Base-by-base conservation (phyloP, 2,329 filamentous ascomycete species). In the Sarocladiaceae sp. region DNA sequence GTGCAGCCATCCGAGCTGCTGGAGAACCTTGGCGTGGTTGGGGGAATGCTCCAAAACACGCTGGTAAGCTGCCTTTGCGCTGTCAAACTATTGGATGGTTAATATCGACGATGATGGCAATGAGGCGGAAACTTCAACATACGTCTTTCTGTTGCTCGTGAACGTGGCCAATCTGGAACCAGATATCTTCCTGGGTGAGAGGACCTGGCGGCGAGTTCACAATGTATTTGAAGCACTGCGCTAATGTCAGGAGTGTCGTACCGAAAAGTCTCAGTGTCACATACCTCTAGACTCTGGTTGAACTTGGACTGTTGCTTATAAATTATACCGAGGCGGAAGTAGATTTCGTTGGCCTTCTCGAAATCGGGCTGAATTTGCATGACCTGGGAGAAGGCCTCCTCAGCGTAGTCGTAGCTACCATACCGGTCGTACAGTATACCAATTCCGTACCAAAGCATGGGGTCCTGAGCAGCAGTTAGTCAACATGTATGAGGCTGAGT, bases 141-240 rank as follows among this genome's bases (percentile, higher is more conserved):
- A 95, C 90, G 58, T 98, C 93, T 74, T 97, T 97, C 65, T 97
- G 91, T 59, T 97, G 93, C 62, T 98, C 93, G 58, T 98, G 90
- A 41, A 98, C 93, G 63, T 98, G 93, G 20, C 93, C 93, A 59
- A 98, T 97, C 65, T 98, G 93, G 71, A 98, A 98, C 91, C 91
- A 97, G 48, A 98, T 98, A 56, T 98, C 93, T 64, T 97, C 91
- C 63, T 97, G 90, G 0, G 90, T 96, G 55, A 98, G 66, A 2
- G 93, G 93, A 3, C 88, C 83, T 3, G 93, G 93, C 21, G 93
- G 91, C 44, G 95, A 90, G 53, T 80, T 85, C 51, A 97, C 90
- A 54, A 98, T 98, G 62, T 95, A 97, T 66, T 93, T 93, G 72
- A 98, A 98, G 72, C 93, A 97, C 88, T 96, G 40, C 9, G 15